phyloP scores from a whole-genome alignment of 1,284 basidiomycete genomes.

The Ceratobasidium sp. region DNA sequence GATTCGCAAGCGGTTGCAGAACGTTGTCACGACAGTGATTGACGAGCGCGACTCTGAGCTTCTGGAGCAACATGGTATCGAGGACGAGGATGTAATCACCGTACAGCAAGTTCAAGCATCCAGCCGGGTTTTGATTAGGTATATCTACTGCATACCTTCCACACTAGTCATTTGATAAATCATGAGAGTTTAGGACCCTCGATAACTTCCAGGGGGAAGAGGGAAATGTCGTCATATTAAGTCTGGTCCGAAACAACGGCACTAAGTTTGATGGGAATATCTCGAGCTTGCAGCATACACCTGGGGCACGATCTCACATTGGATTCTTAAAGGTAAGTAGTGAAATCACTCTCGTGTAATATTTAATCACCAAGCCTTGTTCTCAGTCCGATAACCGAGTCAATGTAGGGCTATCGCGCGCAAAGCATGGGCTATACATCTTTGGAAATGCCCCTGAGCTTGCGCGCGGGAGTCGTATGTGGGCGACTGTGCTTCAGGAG shows the following conservation, averaged over 20 bases:
- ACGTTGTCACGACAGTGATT: conserved; percentile 70
- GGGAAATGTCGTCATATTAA: conserved; percentile 72
- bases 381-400: conserved; percentile 49
- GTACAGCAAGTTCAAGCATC: conserved; percentile 66
- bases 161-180: not conserved
- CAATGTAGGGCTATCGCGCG: conserved; percentile 79
- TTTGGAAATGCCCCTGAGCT: conserved; percentile 74
- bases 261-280: conserved; percentile 47
- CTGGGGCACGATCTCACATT: conserved; percentile 62
- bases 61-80: conserved; percentile 65
- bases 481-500: conserved; percentile 70
- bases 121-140: conserved; percentile 60
- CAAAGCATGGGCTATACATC: conserved; percentile 77
- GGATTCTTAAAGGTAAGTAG: conserved; percentile 74
- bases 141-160: not conserved
- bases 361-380: conserved; percentile 50
- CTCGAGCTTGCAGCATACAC: conserved; percentile 43
- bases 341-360: conserved; percentile 27
- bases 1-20: conserved; percentile 65
- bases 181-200: conserved; percentile 65
- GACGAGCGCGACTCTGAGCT: conserved; percentile 76
- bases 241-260: conserved; percentile 77
- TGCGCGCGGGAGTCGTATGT: conserved; percentile 67
- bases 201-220: conserved; percentile 74
- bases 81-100: conserved; percentile 54